These are phyloP conservation scores for Volvox africanus DNA, from an alignment of 139 green algal species.

Conservation along the genomic window DNA sequence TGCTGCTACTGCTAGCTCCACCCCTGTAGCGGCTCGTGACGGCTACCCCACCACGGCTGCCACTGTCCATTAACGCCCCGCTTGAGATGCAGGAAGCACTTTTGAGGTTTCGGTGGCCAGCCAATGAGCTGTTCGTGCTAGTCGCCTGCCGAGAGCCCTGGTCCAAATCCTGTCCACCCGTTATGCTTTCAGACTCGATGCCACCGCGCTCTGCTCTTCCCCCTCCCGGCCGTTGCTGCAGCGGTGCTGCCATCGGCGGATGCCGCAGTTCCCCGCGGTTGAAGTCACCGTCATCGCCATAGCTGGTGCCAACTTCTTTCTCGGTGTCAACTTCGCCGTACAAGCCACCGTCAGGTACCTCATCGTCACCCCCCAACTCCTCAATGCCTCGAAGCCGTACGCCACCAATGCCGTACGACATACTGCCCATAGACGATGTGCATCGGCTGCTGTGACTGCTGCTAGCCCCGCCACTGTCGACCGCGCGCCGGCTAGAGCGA, in stretches of 20 bases:
- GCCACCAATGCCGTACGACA: conserved; percentile 7
- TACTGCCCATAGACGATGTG: background rate
- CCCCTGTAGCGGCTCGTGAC: background rate
- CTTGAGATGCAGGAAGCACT: background rate
- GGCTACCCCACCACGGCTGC: background rate
- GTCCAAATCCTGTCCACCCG: background rate
- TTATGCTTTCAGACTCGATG: background rate
- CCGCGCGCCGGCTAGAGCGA: background rate
- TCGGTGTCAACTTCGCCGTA: background rate
- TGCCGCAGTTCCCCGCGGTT: background rate
- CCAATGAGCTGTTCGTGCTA: background rate
- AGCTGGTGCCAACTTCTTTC: background rate
- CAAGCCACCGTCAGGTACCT: background rate
- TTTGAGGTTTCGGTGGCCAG: background rate
- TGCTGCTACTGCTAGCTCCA: background rate
- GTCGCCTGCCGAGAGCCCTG: background rate
- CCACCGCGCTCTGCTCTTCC: background rate
- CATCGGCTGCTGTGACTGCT: background rate
- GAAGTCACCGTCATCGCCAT: background rate
- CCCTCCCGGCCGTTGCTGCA: background rate
- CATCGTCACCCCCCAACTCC: background rate
- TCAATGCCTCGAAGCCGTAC: background rate
- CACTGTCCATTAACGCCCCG: background rate
- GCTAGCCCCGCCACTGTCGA: conserved; percentile 11
- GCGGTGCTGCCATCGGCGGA: background rate